Conservation (phyloP, 2,329 filamentous ascomycete species). For the Exophiala oligosperma region DNA sequence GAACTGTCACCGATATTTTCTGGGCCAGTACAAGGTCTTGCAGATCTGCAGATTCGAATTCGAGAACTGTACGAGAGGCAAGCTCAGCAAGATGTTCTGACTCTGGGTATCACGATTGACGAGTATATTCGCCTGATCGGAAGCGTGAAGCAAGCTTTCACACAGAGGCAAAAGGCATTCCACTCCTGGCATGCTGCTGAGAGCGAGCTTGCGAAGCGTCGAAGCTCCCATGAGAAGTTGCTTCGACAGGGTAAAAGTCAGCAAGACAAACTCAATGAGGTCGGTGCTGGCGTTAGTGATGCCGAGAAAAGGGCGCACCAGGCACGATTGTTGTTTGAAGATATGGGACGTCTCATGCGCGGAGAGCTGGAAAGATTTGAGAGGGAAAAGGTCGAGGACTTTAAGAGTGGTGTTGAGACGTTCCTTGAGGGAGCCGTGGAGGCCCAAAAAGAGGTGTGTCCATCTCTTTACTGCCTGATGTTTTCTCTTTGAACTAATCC, state of each 20-base stretch:
- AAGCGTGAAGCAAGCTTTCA: slow-evolving; percentile 89
- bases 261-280: slow-evolving; percentile 90
- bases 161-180: slow-evolving; percentile 91
- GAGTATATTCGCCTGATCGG: slow-evolving; percentile 97
- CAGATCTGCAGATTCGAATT: slow-evolving; percentile 90
- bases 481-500: slow-evolving; percentile 7
- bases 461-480: too few species aligned
- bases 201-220: slow-evolving; percentile 85
- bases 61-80: slow-evolving; percentile 94
- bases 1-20: slow-evolving; percentile 88
- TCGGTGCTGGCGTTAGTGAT: slow-evolving; percentile 90
- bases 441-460: slow-evolving; percentile 90
- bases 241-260: slow-evolving; percentile 91
- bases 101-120: slow-evolving; percentile 94
- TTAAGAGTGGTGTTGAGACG: slow-evolving; percentile 96
- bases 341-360: slow-evolving; percentile 94
- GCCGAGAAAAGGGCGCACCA: slow-evolving; percentile 92
- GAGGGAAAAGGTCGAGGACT: slow-evolving; percentile 96
- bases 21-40: slow-evolving; percentile 84
- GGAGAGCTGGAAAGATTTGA: slow-evolving; percentile 91
- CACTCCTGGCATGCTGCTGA: slow-evolving; percentile 93
- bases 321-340: slow-evolving; percentile 85
- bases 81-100: slow-evolving; percentile 94
- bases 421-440: slow-evolving; percentile 96
- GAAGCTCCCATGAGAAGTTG: slow-evolving; percentile 88